Percentiles rank a stretch among this genome's conserved stretches.
Evolutionary conservation across 768 basidiomycete genomes (phyloP).

Genomic region (Dictyophora rubrovolvata): DNA sequence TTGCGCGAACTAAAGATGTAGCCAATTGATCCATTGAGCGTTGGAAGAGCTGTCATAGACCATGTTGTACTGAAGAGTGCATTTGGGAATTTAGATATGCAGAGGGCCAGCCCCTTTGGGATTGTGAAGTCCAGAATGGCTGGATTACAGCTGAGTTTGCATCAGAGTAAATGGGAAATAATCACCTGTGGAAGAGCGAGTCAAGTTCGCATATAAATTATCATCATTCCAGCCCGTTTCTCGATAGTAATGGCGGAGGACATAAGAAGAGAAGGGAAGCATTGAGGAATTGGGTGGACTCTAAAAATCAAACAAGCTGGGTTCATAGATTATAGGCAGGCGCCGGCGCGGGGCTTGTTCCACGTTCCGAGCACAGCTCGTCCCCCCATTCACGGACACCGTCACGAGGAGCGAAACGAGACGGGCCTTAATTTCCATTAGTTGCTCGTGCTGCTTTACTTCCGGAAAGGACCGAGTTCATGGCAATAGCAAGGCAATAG

Average conservation of each 20-base stretch:
- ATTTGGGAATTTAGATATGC: conserved; percentile 82
- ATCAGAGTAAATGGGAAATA: background rate
- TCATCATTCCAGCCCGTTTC: conserved; percentile 98
- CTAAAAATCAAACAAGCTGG: too few relatives aligned
- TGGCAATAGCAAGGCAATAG: too few relatives aligned
- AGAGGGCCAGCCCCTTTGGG: conserved; percentile 70
- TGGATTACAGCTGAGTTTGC: conserved; percentile 20
- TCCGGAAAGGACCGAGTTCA: too few relatives aligned
- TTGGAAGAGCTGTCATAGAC: conserved; percentile 87
- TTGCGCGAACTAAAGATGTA: conserved; percentile 90
- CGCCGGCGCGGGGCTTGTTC: too few relatives aligned
- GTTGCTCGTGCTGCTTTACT: too few relatives aligned
- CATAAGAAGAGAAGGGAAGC: conserved; percentile 84
- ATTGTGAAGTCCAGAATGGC: conserved; percentile 89
- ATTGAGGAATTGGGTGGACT: conserved; percentile 25
- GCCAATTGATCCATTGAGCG: conserved; percentile 83
- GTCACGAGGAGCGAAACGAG: too few relatives aligned
- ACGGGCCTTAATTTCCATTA: too few relatives aligned
- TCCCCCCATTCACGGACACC: too few relatives aligned
- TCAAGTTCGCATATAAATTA: conserved; percentile 84
- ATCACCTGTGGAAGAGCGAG: conserved; percentile 78
- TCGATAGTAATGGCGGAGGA: conserved; percentile 80
- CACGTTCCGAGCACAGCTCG: too few relatives aligned
- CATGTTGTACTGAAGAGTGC: conserved; percentile 82
- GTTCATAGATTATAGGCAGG: too few relatives aligned